Evolutionary conservation across 2,329 filamentous ascomycete species (phyloP), one percentile per base, ranked within the genome.

Genomic region (Diaporthe helianthi): DNA sequence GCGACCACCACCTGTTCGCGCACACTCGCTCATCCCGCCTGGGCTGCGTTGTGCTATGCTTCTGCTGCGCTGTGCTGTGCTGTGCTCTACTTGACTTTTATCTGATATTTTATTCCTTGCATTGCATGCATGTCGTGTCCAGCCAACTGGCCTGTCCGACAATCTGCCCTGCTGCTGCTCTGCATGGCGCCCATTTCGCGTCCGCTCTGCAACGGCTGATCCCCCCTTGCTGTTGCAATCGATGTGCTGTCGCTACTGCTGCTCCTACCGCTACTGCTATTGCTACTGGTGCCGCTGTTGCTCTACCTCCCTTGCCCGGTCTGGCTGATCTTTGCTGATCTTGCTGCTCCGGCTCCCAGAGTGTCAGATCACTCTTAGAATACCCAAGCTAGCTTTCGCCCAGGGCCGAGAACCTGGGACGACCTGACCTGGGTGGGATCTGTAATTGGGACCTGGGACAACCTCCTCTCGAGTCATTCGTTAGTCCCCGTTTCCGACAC

Each of bases 101-200:
- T n/a, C 24, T 22, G n/a, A 2, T 46, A 46, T 46, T n/a, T n/a
- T 19, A n/a, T 8, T 52, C 10, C 49, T 19, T 61, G 24, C 54
- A n/a, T 60, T 60, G 22, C 53, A 4, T 44, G 54, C 58, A 49
- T 49, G n/a, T 33, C 58, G n/a, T 63, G n/a, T 36, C 44, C 58
- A 22, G 15, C 6, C 36, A 15, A 9, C 58, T 49, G 58, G 58
- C 58, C 44, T 33, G 58, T 60, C 26, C 54, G n/a, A 26, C 54
- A 9, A 46, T 9, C 41, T 60, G 54, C 44, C n/a, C 29, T 61
- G 36, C 36, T 38, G 36, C 26, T 33, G 29, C 54, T 63, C 58
- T 63, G 58, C 58, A 63, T 63, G 58, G 58, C 44, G 58, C 58
- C 58, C 58, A 63, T 63, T 36, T 49, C 58, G 58, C 58, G 47